Percentiles rank a stretch among this genome's conserved stretches.
Conservation (phyloP, 2,329 filamentous ascomycete species). For the Fusarium compactum region DNA sequence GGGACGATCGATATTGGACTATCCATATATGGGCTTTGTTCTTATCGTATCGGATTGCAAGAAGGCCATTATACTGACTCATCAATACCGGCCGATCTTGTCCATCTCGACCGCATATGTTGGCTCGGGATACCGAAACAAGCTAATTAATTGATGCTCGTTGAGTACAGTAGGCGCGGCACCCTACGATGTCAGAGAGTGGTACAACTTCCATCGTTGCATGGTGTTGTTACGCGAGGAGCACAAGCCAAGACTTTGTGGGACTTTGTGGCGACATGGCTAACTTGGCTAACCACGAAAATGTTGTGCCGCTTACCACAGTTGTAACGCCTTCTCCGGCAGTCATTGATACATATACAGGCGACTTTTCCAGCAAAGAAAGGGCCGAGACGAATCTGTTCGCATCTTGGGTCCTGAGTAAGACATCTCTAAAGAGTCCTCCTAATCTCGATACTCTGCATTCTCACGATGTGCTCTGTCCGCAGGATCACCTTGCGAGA, state of each 20-base stretch:
- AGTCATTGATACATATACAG: background rate
- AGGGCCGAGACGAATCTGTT: background rate
- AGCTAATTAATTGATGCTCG: conserved; percentile 2
- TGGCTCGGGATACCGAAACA: background rate
- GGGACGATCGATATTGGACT: conserved; percentile 5
- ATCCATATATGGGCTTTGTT: conserved; percentile 11
- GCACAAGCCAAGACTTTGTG: conserved; percentile 35
- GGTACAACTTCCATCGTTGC: conserved; percentile 18
- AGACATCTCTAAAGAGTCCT: background rate
- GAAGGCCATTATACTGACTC: conserved; percentile 14
- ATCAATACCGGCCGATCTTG: conserved; percentile 9
- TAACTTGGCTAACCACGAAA: conserved; percentile 32
- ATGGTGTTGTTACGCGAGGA: conserved; percentile 39
- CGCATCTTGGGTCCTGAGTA: background rate
- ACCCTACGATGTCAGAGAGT: conserved; percentile 30
- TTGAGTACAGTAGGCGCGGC: conserved; percentile 1
- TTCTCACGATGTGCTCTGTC: conserved; percentile 16
- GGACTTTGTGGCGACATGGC: conserved; percentile 36
- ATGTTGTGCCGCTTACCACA: conserved; percentile 21
- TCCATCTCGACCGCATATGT: background rate
- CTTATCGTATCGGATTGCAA: conserved; percentile 20
- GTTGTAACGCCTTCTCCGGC: conserved; percentile 5
- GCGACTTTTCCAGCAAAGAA: background rate
- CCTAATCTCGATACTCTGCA: conserved; percentile 17
- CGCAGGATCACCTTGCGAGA: conserved; percentile 10